Evolutionary conservation across 306 rosid genomes (phyloP).

Genomic region (Dryas alaskensis): DNA sequence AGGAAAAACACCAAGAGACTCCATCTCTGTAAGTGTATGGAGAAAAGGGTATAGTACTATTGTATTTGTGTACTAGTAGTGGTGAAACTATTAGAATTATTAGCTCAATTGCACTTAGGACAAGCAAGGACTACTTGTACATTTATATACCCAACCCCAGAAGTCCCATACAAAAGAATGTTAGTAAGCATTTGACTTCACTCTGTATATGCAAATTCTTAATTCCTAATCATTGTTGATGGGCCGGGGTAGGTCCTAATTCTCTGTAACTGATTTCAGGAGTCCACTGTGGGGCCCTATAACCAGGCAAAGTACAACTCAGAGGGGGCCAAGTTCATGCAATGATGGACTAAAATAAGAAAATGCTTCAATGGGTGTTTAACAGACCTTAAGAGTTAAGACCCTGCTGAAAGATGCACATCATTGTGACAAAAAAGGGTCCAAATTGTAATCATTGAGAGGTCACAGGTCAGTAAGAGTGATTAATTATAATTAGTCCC

Average conservation of each 20-base stretch:
- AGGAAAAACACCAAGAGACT: slow-evolving; percentile 54
- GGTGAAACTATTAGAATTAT: slow-evolving; percentile 1
- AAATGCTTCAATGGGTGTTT: slow-evolving; percentile 23
- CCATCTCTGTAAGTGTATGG: slow-evolving; percentile 44
- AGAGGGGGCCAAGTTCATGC: slow-evolving; percentile 43
- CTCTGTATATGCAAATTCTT: slow-evolving; percentile 21
- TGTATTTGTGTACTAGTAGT: slow-evolving; percentile 16
- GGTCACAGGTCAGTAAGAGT: slow-evolving; percentile 14
- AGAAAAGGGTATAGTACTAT: background rate
- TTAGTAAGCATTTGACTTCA: slow-evolving; percentile 53
- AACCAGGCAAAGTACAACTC: slow-evolving; percentile 56
- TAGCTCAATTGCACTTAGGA: slow-evolving; percentile 33
- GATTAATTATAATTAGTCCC: slow-evolving; percentile 26
- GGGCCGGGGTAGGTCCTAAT: slow-evolving; percentile 41
- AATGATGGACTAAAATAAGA: slow-evolving; percentile 41
- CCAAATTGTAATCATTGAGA: slow-evolving; percentile 44
- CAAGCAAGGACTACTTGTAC: slow-evolving; percentile 17
- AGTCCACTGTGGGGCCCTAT: slow-evolving; percentile 53
- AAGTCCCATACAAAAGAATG: slow-evolving; percentile 25
- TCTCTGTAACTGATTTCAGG: slow-evolving; percentile 52
- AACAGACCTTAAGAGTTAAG: slow-evolving; percentile 15
- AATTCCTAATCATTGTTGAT: slow-evolving; percentile 45
- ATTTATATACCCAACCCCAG: slow-evolving; percentile 35
- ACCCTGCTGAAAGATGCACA: slow-evolving; percentile 15
- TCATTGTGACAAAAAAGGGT: slow-evolving; percentile 12